These are phyloP conservation scores for Psilocybe cubensis DNA, from an alignment of 768 basidiomycete genomes.

Conservation along the genomic window DNA sequence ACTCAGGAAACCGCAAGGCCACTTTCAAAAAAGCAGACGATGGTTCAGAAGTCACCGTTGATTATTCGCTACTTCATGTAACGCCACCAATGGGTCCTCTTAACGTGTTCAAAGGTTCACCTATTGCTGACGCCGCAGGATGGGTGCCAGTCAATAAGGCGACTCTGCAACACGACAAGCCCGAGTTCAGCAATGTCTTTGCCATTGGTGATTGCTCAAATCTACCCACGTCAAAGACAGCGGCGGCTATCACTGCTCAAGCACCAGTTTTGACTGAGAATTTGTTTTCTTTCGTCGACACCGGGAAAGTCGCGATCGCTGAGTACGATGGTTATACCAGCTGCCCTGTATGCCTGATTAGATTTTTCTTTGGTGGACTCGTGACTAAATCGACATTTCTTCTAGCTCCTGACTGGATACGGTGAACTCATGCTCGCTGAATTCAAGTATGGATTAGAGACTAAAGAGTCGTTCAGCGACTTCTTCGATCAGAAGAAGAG, in stretches of 20 bases:
- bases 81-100: constrained; percentile 93
- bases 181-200: constrained; percentile 81
- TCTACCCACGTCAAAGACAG: constrained; percentile 94
- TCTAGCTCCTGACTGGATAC: constrained; percentile 78
- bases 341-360: constrained; percentile 66
- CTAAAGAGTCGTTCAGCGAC: constrained; percentile 81
- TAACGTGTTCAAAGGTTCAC: constrained; percentile 76
- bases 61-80: constrained; percentile 85
- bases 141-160: constrained; percentile 88
- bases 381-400: constrained; percentile 8
- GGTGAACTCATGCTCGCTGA: constrained; percentile 87
- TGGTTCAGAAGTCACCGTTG: constrained; percentile 66
- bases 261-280: constrained; percentile 92
- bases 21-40: constrained; percentile 79
- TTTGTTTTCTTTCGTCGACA: constrained; percentile 73
- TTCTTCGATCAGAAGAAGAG: constrained; percentile 78
- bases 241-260: constrained; percentile 91
- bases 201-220: constrained; percentile 92
- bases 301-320: constrained; percentile 70
- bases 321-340: constrained; percentile 89
- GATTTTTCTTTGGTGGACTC: constrained; percentile 3
- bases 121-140: constrained; percentile 79
- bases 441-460: constrained; percentile 90
- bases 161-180: constrained; percentile 85
- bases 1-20: constrained; percentile 72